Conservation (phyloP, 2,329 filamentous ascomycete species). For the Chalara sp. region DNA sequence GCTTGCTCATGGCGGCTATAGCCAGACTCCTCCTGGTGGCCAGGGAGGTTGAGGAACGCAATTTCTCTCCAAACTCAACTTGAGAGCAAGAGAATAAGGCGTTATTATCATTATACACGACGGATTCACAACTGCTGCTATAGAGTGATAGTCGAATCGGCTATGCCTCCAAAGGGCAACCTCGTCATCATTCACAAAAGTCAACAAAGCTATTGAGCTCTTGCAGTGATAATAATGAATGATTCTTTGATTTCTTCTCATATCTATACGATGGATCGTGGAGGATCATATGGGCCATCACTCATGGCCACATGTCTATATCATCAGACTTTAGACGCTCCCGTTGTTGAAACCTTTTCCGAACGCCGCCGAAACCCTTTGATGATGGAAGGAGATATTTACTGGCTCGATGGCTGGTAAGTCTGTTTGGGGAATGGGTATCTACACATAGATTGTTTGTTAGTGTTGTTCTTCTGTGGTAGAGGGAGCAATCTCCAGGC, state of each 20-base stretch:
- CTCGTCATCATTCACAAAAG: no score
- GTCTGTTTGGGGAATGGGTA: constrained; percentile 79
- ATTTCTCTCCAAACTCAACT: no score
- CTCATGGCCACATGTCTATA: constrained; percentile 18
- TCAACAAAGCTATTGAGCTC: no score
- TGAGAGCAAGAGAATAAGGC: no score
- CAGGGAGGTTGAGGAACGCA: constrained; percentile 30
- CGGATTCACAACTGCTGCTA: no score
- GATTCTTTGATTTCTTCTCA: no score
- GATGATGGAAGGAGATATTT: constrained; percentile 27
- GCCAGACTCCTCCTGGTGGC: constrained; percentile 39
- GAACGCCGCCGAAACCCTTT: constrained; percentile 37
- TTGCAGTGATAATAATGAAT: no score
- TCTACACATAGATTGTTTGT: constrained; percentile 36
- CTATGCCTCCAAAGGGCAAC: no score
- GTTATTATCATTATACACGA: no score
- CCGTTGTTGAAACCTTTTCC: constrained; percentile 51
- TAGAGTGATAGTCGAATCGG: no score
- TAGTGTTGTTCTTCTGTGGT: constrained; percentile 11
- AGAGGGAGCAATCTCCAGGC: background rate
- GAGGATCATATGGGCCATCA: constrained; percentile 27
- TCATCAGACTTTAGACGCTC: constrained; percentile 25
- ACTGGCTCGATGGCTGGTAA: constrained; percentile 45
- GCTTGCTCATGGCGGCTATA: constrained; percentile 25
- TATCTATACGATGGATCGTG: constrained; percentile 21